phyloP scores from a whole-genome alignment of 805 yeast genomes.

The Lachancea cidri region DNA sequence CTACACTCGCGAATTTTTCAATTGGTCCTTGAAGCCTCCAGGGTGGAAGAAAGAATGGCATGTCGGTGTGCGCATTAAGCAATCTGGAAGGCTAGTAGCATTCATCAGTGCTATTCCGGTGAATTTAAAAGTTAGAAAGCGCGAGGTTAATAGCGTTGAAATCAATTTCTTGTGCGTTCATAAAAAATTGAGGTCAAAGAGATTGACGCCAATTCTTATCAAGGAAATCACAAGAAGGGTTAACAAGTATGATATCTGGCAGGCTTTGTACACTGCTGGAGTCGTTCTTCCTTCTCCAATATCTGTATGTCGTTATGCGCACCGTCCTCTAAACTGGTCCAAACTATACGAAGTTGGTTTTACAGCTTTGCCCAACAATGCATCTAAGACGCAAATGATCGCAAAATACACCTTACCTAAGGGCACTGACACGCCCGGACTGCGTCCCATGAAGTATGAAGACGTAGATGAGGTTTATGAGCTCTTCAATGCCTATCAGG shows the following conservation, averaged over 20 bases:
- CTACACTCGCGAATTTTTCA: constrained; percentile 73
- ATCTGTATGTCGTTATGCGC: constrained; percentile 81
- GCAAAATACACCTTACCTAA: constrained; percentile 60
- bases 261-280: constrained; percentile 93
- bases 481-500: constrained; percentile 58
- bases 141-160: constrained; percentile 63
- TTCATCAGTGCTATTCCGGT: constrained; percentile 91
- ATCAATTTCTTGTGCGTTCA: constrained; percentile 93
- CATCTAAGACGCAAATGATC: constrained; percentile 66
- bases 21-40: constrained; percentile 93
- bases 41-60: constrained; percentile 90
- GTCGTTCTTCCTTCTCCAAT: constrained; percentile 89
- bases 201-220: constrained; percentile 90
- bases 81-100: constrained; percentile 74
- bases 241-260: constrained; percentile 82
- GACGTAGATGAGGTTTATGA: constrained; percentile 64
- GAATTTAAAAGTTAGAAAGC: constrained; percentile 53
- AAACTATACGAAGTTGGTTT: constrained; percentile 89
- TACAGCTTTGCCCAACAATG: constrained; percentile 66
- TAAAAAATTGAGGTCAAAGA: constrained; percentile 86
- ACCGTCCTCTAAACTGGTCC: constrained; percentile 90
- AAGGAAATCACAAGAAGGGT: constrained; percentile 93
- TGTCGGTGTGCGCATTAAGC: constrained; percentile 84
- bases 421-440: constrained; percentile 45
- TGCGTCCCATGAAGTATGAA: constrained; percentile 43